Percentiles rank a stretch among this genome's conserved stretches.
Evolutionary conservation across 179 eudicot species (phyloP).

Genomic region (Camellia oleifera): DNA sequence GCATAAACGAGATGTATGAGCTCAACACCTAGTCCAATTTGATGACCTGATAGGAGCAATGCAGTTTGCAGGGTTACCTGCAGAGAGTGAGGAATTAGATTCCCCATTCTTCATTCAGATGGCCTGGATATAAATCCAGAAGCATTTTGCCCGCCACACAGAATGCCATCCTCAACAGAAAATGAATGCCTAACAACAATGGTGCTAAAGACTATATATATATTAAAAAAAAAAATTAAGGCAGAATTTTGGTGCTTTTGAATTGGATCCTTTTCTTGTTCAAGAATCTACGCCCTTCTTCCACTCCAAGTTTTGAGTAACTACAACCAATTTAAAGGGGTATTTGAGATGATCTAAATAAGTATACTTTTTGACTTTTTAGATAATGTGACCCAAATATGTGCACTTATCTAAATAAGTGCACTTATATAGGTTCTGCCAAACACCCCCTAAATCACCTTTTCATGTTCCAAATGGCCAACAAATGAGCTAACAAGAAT

Average conservation of each 20-base stretch:
- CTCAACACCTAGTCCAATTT: background rate
- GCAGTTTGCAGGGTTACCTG: background rate
- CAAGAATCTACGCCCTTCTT: background rate
- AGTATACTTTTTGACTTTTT: too few species aligned
- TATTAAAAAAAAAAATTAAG: too few species aligned
- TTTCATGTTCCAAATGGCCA: background rate
- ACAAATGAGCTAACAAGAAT: slow-evolving; percentile 1
- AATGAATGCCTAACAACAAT: background rate
- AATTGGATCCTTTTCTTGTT: too few species aligned
- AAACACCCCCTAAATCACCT: too few species aligned
- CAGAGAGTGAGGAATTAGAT: background rate
- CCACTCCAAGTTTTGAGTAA: background rate
- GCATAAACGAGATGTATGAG: background rate
- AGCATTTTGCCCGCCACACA: background rate
- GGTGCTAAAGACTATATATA: background rate
- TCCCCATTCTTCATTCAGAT: background rate
- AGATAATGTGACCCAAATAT: too few species aligned
- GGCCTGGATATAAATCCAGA: background rate
- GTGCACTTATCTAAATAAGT: too few species aligned
- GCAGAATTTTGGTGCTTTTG: too few species aligned
- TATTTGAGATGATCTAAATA: too few species aligned
- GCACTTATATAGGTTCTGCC: too few species aligned
- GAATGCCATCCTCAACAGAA: background rate
- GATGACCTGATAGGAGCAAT: background rate
- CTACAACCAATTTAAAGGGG: background rate